phyloP scores from a whole-genome alignment of 2,329 filamentous ascomycete species.

The Penicillium sp. region DNA sequence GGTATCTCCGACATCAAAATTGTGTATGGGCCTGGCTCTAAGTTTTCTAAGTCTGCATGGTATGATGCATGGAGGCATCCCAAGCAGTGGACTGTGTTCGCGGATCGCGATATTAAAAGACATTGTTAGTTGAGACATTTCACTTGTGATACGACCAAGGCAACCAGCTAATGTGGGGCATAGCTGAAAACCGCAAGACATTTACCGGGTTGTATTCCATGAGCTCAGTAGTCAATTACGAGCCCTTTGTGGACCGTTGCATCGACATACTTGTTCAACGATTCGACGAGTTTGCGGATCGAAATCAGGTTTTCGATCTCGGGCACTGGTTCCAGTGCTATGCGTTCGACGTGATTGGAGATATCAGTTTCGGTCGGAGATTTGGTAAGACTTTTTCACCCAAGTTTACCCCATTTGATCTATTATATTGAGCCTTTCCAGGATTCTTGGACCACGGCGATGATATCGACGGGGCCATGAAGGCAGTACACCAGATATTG shows the following conservation, averaged over 20 bases:
- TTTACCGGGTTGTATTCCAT: conserved; percentile 51
- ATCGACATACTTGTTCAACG: conserved; percentile 41
- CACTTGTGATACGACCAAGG: background rate
- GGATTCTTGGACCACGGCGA: conserved; percentile 50
- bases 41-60: conserved; percentile 41
- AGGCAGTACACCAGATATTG: conserved; percentile 36
- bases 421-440: background rate
- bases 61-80: conserved; percentile 37
- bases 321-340: conserved; percentile 41
- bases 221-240: conserved; percentile 50
- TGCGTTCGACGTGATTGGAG: conserved; percentile 49
- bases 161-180: background rate
- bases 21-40: conserved; percentile 44
- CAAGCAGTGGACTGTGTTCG: conserved; percentile 33
- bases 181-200: conserved; percentile 37
- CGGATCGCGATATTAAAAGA: conserved; percentile 34
- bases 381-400: conserved; percentile 19
- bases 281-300: conserved; percentile 39
- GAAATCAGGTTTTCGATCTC: conserved; percentile 35
- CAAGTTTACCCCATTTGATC: background rate
- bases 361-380: conserved; percentile 46
- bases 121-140: conserved; percentile 32
- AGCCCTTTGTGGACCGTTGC: conserved; percentile 52
- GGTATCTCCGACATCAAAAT: conserved; percentile 42
- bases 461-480: conserved; percentile 48